Evolutionary conservation across 2,329 filamentous ascomycete genomes (phyloP), one percentile per base, ranked within the genome.

Genomic region (Macroventuria anomochaeta): DNA sequence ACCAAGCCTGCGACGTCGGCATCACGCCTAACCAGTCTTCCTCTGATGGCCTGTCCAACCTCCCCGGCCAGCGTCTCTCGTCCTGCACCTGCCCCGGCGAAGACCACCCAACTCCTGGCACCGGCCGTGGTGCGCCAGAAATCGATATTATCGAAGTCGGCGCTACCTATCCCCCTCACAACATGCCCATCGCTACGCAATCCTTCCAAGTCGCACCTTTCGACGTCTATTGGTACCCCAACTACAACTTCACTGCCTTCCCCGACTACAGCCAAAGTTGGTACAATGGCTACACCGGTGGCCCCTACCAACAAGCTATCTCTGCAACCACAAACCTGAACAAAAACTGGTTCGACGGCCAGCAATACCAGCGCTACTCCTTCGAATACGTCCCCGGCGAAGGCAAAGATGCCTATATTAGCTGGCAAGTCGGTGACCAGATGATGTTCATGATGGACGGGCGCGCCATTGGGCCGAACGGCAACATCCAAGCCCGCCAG

Each of bases 261-360:
- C 81, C 80, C 1, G 75, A 83, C 58, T 77, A 79, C 55, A 71
- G 75, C 5, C 70, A 79, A 28, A 81, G 79, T 13, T 72, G 71
- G 11, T 76, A 81, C 52, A 85, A 85, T 55, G 70, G 72, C 2
- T 85, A 83, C 59, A 78, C 76, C 23, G 82, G 83, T 15, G 82
- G 81, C 1, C 80, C 80, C 2, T 84, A 74, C 56, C 82, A 85
- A 61, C 81, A 85, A 68, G 82, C 82, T 26, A 75, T 85, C 11
- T 82, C 79, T n/a, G 80, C 76, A 5, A 81, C 81, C 10, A 82
- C 81, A 0, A 77, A 79, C 42, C 71, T 85, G 10, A 84, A 84
- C 65, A 81, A 80, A 54, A 61, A 77, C 8, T 85, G 82, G 83
- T 85, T 80, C 50, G 80, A 84, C 52, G 79, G 80, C 4, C 75